phyloP scores from a whole-genome alignment of 257 asterid species.

The Solanum sitiens region DNA sequence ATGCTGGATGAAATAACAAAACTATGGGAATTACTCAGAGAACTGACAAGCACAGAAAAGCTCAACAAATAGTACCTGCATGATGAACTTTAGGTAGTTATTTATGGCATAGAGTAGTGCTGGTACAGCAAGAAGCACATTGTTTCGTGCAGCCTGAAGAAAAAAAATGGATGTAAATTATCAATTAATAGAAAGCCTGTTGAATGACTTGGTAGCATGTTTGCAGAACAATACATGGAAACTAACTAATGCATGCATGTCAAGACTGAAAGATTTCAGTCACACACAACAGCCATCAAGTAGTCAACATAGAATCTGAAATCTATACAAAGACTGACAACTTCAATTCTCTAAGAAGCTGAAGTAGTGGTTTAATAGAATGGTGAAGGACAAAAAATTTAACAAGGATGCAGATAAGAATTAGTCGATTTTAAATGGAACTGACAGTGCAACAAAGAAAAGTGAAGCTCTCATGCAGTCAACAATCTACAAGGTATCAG shows the following conservation, averaged over 20 bases:
- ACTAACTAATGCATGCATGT: background rate
- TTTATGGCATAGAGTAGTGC: conserved; percentile 90
- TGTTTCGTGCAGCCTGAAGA: conserved; percentile 85
- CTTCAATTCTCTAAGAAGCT: background rate
- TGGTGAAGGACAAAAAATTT: background rate
- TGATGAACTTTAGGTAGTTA: conserved; percentile 79
- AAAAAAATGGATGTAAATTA: background rate
- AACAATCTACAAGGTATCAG: background rate
- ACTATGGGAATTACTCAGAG: background rate
- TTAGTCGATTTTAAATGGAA: background rate
- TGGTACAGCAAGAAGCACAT: conserved; percentile 80
- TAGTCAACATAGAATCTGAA: background rate
- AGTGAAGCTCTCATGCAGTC: background rate
- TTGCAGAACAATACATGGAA: background rate
- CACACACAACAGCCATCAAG: background rate
- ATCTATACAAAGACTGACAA: background rate
- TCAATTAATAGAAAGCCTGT: background rate
- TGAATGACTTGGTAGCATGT: background rate
- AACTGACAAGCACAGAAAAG: background rate
- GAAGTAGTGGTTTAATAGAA: background rate
- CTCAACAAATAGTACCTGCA: conserved; percentile 57
- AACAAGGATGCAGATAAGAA: background rate
- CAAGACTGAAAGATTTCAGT: background rate
- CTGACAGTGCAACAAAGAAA: background rate
- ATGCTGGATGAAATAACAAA: background rate